Conservation (phyloP, 2,329 filamentous ascomycete genomes). For the Aspergillus hortae region DNA sequence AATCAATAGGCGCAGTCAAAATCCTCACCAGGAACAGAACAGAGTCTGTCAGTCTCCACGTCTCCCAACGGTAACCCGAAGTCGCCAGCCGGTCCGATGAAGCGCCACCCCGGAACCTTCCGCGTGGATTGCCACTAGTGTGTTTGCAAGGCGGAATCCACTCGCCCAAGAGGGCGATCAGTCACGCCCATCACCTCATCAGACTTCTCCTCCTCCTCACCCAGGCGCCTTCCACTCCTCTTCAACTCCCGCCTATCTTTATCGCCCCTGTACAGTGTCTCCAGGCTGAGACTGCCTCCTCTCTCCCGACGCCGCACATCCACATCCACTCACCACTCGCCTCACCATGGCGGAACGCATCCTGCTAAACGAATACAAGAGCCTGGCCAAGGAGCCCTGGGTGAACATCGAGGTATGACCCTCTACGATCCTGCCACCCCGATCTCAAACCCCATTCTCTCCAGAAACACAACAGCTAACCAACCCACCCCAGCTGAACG, state of each 20-base stretch:
- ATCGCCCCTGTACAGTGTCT: background rate
- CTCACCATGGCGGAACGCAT: slow-evolving; percentile 66
- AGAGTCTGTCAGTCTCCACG: background rate
- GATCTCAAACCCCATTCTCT: background rate
- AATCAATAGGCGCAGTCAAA: background rate
- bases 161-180: slow-evolving; percentile 3
- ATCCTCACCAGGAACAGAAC: background rate
- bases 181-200: background rate
- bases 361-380: slow-evolving; percentile 82
- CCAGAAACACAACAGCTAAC: too few relatives aligned
- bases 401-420: slow-evolving; percentile 74
- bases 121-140: slow-evolving; percentile 15
- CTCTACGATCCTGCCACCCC: background rate
- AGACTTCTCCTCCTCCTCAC: background rate
- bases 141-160: slow-evolving; percentile 2
- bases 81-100: background rate
- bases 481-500: slow-evolving; percentile 57
- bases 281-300: background rate
- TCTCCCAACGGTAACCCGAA: background rate
- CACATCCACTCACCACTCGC: background rate
- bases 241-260: background rate
- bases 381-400: slow-evolving; percentile 86
- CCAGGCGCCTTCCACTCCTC: background rate
- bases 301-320: background rate
- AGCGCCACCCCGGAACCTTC: slow-evolving; percentile 18